Base-by-base conservation (phyloP, 352 stramenopile species). In the Thraustochytrium sp. region DNA sequence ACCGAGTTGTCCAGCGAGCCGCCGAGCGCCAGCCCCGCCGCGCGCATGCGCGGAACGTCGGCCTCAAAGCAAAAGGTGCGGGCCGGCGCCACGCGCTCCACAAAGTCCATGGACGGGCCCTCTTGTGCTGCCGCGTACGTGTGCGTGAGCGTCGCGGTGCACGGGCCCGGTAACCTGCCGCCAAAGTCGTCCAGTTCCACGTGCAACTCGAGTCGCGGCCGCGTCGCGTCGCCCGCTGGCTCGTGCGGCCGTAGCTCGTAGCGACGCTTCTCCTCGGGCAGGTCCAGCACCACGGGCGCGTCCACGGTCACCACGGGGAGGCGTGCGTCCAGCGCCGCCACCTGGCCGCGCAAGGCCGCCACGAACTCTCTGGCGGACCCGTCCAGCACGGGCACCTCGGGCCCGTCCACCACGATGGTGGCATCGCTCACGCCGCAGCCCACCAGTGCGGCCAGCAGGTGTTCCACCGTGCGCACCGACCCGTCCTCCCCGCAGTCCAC, bases 181-280 rank as follows among this genome's bases (percentile, higher is more conserved):
- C 21, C 40, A 77, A 77, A 77, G 46, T 68, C 36, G 46, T 77
- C 65, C 42, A 77, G 26, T 26, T 72, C 59, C 9, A 72, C 59
- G 36, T 3, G 36, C 11, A 62, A 9, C 46, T 77, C 65, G 3
- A 77, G 65, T 13, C 42, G 65, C 31, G 42, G 65, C 8, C 42
- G 16, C 31, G 34, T 23, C 18, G 40, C 31, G 36, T 72, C 65
- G 9, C 13, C 13, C 9, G 13, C 23, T 62, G 18, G 18, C 1
- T 36, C 46, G 48, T 55, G 48, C 48, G 59, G 59, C 8, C 40
- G 34, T 21, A 77, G 65, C 11, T 55, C 42, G 42, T 77, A 55
- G 26, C 34, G 40, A 0, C 42, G 42, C 18, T 75, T 9, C 31
- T 77, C 13, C 46, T 23, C 38, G 65, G 42, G 5, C 42, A 62